Evolutionary conservation across 768 basidiomycete species (phyloP).

Genomic region (Leccinum aurantiacum): DNA sequence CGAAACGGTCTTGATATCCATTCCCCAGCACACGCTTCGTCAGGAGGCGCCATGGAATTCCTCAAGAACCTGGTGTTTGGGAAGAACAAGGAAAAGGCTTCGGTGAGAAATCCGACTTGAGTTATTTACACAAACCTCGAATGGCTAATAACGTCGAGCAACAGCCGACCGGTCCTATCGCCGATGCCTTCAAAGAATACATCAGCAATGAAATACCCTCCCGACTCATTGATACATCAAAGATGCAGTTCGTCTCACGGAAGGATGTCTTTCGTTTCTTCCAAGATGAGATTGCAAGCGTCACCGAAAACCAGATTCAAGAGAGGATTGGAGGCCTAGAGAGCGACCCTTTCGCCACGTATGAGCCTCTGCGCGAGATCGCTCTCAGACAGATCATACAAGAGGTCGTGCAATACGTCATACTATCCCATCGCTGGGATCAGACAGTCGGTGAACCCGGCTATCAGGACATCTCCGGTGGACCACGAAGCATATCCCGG

Average conservation of each 20-base stretch:
- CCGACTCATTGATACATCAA: constrained; percentile 9
- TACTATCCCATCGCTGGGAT: constrained; percentile 18
- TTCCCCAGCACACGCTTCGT: background rate
- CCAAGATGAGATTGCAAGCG: constrained; percentile 1
- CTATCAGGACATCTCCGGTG: constrained; percentile 2
- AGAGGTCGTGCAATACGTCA: constrained; percentile 11
- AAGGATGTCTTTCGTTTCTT: constrained; percentile 8
- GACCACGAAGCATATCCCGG: background rate
- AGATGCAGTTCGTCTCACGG: constrained; percentile 8
- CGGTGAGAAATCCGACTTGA: background rate
- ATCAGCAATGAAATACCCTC: constrained; percentile 15
- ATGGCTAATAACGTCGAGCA: background rate
- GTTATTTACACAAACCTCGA: background rate
- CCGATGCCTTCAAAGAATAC: constrained; percentile 9
- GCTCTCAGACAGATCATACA: constrained; percentile 13
- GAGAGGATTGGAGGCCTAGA: background rate
- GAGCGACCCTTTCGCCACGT: background rate
- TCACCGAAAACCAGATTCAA: constrained; percentile 7
- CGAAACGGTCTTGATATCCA: background rate
- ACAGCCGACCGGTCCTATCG: constrained; percentile 1
- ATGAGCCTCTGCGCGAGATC: constrained; percentile 2
- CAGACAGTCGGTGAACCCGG: constrained; percentile 10
- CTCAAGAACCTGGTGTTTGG: background rate
- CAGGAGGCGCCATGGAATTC: background rate
- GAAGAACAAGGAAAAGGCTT: background rate